A percentile compares a stretch with the other conserved stretches of the same genome.
Evolutionary conservation across 371 early-diverging fungal species (phyloP).

Genomic region (Apophysomyces trapeziformis): DNA sequence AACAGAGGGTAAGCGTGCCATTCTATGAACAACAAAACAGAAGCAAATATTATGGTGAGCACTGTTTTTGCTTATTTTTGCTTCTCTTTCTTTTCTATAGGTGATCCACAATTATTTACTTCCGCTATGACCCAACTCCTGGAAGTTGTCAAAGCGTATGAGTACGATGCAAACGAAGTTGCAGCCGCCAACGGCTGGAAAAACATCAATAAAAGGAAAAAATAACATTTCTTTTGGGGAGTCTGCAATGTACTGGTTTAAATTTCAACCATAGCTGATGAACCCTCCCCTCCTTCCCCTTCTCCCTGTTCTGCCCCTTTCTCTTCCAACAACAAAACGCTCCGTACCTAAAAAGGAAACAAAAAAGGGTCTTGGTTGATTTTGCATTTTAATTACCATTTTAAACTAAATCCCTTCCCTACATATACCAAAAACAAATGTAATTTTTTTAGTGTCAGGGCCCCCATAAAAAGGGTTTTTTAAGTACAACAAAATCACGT

Average conservation of each 20-base stretch:
- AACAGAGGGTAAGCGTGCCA: conserved; percentile 16
- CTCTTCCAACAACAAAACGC: too few species aligned
- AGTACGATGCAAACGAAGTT: conserved; percentile 23
- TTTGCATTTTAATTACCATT: not conserved
- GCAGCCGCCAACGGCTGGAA: conserved; percentile 23
- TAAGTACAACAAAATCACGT: too few species aligned
- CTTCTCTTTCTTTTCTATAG: conserved; percentile 8
- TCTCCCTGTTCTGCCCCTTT: not conserved
- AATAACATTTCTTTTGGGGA: not conserved
- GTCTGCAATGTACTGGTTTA: not conserved
- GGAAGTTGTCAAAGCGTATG: conserved; percentile 23
- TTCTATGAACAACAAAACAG: not conserved
- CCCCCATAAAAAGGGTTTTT: too few species aligned
- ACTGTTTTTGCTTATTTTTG: not conserved
- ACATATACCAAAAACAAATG: too few species aligned
- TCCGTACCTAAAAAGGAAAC: too few species aligned
- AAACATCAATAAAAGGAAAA: conserved; percentile 2
- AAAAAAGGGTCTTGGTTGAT: too few species aligned
- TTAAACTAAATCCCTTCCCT: not conserved
- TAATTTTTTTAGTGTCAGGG: too few species aligned
- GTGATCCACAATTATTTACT: conserved; percentile 14
- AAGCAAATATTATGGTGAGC: not conserved
- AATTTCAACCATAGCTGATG: not conserved
- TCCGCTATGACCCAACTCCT: conserved; percentile 15
- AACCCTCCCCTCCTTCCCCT: not conserved